These are phyloP conservation scores for Arctium minus DNA, from an alignment of 129 eudicot genomes.

Conservation along the genomic window DNA sequence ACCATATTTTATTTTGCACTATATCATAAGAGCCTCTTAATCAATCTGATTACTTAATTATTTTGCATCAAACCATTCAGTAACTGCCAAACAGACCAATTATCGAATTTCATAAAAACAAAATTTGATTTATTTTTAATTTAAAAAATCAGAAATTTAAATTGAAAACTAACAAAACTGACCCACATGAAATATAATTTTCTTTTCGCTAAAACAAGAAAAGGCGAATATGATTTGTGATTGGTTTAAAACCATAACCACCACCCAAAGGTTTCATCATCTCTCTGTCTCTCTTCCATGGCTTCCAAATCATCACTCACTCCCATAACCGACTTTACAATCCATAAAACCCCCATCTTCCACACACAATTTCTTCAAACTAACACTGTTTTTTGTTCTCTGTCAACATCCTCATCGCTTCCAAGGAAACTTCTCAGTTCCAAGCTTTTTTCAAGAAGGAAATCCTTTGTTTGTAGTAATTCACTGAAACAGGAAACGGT, in stretches of 20 bases:
- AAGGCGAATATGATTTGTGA: too few relatives aligned
- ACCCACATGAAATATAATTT: too few relatives aligned
- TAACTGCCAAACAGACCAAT: too few relatives aligned
- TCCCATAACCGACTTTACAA: slow-evolving; percentile 28
- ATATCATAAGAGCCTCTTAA: too few relatives aligned
- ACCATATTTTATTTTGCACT: too few relatives aligned
- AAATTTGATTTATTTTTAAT: too few relatives aligned
- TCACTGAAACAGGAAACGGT: slow-evolving; percentile 51
- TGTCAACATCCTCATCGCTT: slow-evolving; percentile 14
- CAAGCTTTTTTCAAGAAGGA: slow-evolving; percentile 3
- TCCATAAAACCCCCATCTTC: slow-evolving; percentile 19
- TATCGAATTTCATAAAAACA: too few relatives aligned
- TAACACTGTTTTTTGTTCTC: slow-evolving; percentile 13
- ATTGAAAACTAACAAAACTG: neutral
- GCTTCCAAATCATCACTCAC: slow-evolving; percentile 48
- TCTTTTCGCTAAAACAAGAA: too few relatives aligned
- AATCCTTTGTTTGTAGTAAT: slow-evolving; percentile 27
- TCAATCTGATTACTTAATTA: too few relatives aligned
- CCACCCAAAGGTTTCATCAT: slow-evolving; percentile 12
- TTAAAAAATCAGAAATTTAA: too few relatives aligned
- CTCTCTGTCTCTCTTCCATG: slow-evolving; percentile 29
- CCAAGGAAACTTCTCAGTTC: slow-evolving; percentile 7
- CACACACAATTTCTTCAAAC: slow-evolving; percentile 20
- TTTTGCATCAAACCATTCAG: too few relatives aligned
- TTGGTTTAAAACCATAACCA: slow-evolving; percentile 6